Conservation (phyloP, 2,329 filamentous ascomycete genomes). For the Colletotrichum cuscutae region DNA sequence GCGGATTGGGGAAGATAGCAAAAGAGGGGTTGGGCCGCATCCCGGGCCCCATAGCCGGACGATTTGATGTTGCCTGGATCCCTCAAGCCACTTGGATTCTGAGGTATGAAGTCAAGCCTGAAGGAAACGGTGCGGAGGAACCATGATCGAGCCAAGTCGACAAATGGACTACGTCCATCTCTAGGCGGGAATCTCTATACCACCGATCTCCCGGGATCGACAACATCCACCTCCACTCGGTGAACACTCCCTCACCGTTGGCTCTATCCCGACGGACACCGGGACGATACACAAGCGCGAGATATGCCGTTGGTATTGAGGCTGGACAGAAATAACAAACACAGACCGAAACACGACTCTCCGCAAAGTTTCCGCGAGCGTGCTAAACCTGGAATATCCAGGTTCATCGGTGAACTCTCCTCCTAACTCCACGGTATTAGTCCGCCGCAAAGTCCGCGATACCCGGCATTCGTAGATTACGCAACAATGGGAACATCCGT, state of each 20-base stretch:
- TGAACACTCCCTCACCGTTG: background rate
- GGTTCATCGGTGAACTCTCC: background rate
- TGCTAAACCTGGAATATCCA: background rate
- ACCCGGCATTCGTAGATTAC: background rate
- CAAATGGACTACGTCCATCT: background rate
- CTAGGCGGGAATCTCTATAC: background rate
- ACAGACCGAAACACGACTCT: background rate
- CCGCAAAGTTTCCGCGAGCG: background rate
- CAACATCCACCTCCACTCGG: background rate
- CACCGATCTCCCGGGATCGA: background rate
- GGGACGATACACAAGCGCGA: background rate
- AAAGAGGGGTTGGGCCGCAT: background rate
- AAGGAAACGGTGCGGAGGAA: too few relatives aligned
- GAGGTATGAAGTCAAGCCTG: too few relatives aligned
- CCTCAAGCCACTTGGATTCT: background rate
- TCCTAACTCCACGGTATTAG: background rate
- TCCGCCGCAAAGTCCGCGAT: background rate
- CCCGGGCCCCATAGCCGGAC: background rate
- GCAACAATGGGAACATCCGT: background rate
- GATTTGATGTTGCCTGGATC: background rate
- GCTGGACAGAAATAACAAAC: too few relatives aligned
- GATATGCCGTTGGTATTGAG: background rate
- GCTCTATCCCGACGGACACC: background rate
- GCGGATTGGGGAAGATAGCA: too few relatives aligned
- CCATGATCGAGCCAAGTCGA: background rate